Evolutionary conservation across 305 asterid species (phyloP), one percentile per base, ranked within the genome.

Genomic region (Solanum hybrid): DNA sequence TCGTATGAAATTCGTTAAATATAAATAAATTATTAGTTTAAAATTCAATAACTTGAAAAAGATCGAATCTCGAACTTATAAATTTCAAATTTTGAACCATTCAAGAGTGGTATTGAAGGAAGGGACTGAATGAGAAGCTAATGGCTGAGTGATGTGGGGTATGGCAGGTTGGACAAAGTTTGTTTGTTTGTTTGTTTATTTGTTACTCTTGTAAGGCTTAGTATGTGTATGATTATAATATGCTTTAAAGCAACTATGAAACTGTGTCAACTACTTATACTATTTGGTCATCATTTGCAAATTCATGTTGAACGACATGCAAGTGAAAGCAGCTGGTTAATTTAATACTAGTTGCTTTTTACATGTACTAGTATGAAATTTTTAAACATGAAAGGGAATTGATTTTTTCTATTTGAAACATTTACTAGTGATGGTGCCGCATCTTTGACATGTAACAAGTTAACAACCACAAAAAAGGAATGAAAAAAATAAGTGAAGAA

Each of bases 111-210:
- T 45, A 4, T 10, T 0, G 41, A 51, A 82, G 24, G 70, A 41
- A 83, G 20, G 27, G 20, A 45, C 88, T 29, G 3, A 17, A 84
- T 10, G 7, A 1, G 22, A 83, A 84, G 31, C 31, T 84, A 83
- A 84, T 15, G 10, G 14, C 86, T 1, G 12, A 14, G 41, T 84
- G 0, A 20, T 31, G 88, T 84, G 41, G 77, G 88, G 88, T 51
- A 84, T 31, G 41, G 76, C 37, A 84, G 29, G 88, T 51, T 57
- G 87, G 68, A 26, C n/a, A 81, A 37, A 38, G 70, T 78, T 78
- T 33, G 84, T 51, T 83, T 83, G 86, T 79, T 83, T 83, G 65
- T 79, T 83, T 83, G 68, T 79, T 79, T 79, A 27, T 84, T 84
- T 84, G 88, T 45, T 84, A 84, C 88, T 51, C 39, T 20, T 4